Percentiles rank a stretch among this genome's conserved stretches.
These are phyloP conservation scores for Aspergillus sclerotialis DNA, from an alignment of 2,329 filamentous ascomycete genomes.

Conservation along the genomic window DNA sequence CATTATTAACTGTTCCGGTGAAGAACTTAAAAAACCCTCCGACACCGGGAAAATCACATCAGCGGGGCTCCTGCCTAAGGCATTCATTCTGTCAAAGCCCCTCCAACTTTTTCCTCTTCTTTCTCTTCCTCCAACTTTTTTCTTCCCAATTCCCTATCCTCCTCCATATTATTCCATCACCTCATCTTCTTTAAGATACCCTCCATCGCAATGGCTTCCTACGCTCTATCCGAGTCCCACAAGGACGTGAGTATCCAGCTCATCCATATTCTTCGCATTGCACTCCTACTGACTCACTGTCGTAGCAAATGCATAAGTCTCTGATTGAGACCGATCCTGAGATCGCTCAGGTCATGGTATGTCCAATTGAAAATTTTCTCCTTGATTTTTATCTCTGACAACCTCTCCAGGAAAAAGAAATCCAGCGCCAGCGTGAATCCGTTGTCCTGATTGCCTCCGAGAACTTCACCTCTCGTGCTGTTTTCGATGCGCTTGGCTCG, in stretches of 20 bases:
- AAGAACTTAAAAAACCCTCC: too few species aligned
- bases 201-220: slow-evolving; percentile 39
- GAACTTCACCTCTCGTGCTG: slow-evolving; percentile 97
- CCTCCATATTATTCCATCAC: slow-evolving; percentile 4
- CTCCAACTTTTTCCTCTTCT: slow-evolving; percentile 6
- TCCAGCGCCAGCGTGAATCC: slow-evolving; percentile 95
- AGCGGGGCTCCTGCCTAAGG: slow-evolving; percentile 1
- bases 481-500: slow-evolving; percentile 93
- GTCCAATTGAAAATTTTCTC: slow-evolving; percentile 15
- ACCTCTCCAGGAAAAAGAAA: slow-evolving; percentile 67
- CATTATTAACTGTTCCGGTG: too few species aligned
- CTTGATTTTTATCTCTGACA: slow-evolving; percentile 18
- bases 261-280: slow-evolving; percentile 6
- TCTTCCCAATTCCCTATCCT: slow-evolving; percentile 7
- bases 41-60: background rate
- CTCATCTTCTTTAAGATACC: slow-evolving; percentile 8
- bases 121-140: slow-evolving; percentile 7
- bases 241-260: slow-evolving; percentile 48
- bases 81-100: slow-evolving; percentile 1
- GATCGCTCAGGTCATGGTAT: slow-evolving; percentile 93
- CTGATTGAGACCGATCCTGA: slow-evolving; percentile 87
- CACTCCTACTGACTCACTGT: slow-evolving; percentile 26
- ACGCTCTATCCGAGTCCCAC: slow-evolving; percentile 61
- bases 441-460: slow-evolving; percentile 98
- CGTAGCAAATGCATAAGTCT: slow-evolving; percentile 89